Evolutionary conservation across 2,329 filamentous ascomycete species (phyloP).

Genomic region (Trichoderma polysporum): DNA sequence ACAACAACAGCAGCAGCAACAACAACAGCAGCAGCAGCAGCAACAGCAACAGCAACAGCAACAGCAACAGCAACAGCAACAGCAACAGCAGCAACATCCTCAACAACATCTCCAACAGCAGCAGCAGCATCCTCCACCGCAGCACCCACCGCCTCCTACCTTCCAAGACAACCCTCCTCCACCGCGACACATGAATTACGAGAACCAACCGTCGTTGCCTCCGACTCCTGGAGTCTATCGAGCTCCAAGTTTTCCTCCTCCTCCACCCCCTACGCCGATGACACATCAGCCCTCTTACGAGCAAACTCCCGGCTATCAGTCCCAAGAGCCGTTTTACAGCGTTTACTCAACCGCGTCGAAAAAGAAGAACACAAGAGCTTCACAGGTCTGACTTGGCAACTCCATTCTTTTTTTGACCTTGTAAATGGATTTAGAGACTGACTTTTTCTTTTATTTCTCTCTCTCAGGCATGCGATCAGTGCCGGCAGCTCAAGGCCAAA

Average conservation of each 20-base stretch:
- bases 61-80: not conserved
- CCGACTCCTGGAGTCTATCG: slow-evolving; percentile 46
- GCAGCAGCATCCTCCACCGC: not conserved
- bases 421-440: slow-evolving; percentile 9
- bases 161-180: slow-evolving; percentile 44
- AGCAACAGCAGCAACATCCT: not conserved
- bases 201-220: slow-evolving; percentile 47
- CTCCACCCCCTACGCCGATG: slow-evolving; percentile 42
- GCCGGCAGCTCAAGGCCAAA: slow-evolving; percentile 83
- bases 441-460: slow-evolving; percentile 11
- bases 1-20: not conserved
- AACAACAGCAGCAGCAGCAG: not conserved
- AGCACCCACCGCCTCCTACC: slow-evolving; percentile 29
- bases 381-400: slow-evolving; percentile 48
- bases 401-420: not conserved
- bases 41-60: not conserved
- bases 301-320: slow-evolving; percentile 31
- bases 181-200: slow-evolving; percentile 55
- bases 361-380: slow-evolving; percentile 65
- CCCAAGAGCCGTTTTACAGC: slow-evolving; percentile 39
- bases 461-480: slow-evolving; percentile 83
- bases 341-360: slow-evolving; percentile 44
- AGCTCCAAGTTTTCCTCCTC: slow-evolving; percentile 42
- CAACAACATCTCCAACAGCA: no score
- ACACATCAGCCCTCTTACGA: slow-evolving; percentile 43